Evolutionary conservation across 805 yeast species (phyloP).

Genomic region (Kodamaea kakaduensis): DNA sequence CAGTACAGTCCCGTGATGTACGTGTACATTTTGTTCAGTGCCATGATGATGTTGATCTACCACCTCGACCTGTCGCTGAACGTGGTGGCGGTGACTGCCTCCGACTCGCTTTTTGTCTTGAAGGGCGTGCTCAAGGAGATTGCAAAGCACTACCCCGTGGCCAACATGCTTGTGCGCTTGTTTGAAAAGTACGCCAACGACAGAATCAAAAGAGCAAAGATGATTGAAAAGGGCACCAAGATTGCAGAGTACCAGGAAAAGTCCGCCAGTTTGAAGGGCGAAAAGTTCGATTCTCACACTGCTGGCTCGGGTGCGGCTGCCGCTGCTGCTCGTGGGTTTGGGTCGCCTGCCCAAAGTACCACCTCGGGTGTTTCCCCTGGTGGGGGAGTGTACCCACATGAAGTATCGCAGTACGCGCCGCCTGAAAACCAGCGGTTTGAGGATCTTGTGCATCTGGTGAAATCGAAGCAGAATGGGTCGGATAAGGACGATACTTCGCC

Average conservation of each 20-base stretch:
- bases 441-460: constrained; percentile 31
- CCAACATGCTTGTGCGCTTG: constrained; percentile 31
- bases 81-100: constrained; percentile 39
- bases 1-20: constrained; percentile 54
- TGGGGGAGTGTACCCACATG: constrained; percentile 18
- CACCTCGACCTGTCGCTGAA: constrained; percentile 50
- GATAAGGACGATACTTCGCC: constrained; percentile 30
- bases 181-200: constrained; percentile 42
- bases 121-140: constrained; percentile 37
- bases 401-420: constrained; percentile 11
- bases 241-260: constrained; percentile 38
- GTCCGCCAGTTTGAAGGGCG: constrained; percentile 22
- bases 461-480: constrained; percentile 13
- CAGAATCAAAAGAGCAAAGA: constrained; percentile 37
- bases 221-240: constrained; percentile 36
- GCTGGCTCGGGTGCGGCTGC: constrained; percentile 1
- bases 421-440: constrained; percentile 22
- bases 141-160: constrained; percentile 37
- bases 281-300: constrained; percentile 11
- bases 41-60: constrained; percentile 67
- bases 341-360: constrained; percentile 15
- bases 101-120: constrained; percentile 38
- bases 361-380: constrained; percentile 28
- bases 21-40: constrained; percentile 57
- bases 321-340: not conserved